These are phyloP conservation scores for Ceratocystis colombiana DNA, from an alignment of 2,329 filamentous ascomycete species.

Conservation along the genomic window DNA sequence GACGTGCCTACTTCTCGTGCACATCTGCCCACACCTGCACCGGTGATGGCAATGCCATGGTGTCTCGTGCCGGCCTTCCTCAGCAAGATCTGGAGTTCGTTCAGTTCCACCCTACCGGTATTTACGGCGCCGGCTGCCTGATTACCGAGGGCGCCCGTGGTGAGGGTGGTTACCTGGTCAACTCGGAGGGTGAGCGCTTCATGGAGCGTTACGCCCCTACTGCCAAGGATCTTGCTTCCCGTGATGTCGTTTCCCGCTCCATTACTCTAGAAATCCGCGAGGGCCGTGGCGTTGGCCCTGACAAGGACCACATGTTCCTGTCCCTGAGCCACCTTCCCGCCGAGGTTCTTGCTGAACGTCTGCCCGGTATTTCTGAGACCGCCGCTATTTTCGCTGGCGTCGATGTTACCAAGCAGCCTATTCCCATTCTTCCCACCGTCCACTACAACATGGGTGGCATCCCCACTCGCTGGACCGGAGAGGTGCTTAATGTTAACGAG, in stretches of 20 bases:
- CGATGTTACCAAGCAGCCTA: constrained; percentile 93
- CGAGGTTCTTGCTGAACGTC: constrained; percentile 87
- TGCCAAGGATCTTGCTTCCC: constrained; percentile 91
- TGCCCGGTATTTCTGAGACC: constrained; percentile 97
- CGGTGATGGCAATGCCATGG: constrained; percentile 99
- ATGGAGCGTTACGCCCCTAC: constrained; percentile 98
- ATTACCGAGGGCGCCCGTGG: constrained; percentile 97
- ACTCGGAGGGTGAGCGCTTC: constrained; percentile 96
- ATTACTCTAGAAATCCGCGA: constrained; percentile 99
- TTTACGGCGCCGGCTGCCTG: constrained; percentile 94
- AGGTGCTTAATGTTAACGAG: constrained; percentile 83
- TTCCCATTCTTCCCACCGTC: constrained; percentile 89
- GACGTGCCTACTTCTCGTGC: constrained; percentile 95
- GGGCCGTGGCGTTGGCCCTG: constrained; percentile 88
- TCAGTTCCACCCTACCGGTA: constrained; percentile 98
- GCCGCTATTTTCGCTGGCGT: constrained; percentile 95
- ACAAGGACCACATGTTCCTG: constrained; percentile 98
- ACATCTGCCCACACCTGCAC: constrained; percentile 98
- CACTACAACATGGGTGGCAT: constrained; percentile 99
- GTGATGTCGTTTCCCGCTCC: constrained; percentile 91
- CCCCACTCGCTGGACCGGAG: constrained; percentile 91
- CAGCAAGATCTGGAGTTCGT: constrained; percentile 99
- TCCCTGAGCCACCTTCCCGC: constrained; percentile 91
- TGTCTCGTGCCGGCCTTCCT: constrained; percentile 89
- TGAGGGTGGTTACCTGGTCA: constrained; percentile 95